phyloP scores from a whole-genome alignment of 2,329 filamentous ascomycete species.

The Sclerotinia glacialis region DNA sequence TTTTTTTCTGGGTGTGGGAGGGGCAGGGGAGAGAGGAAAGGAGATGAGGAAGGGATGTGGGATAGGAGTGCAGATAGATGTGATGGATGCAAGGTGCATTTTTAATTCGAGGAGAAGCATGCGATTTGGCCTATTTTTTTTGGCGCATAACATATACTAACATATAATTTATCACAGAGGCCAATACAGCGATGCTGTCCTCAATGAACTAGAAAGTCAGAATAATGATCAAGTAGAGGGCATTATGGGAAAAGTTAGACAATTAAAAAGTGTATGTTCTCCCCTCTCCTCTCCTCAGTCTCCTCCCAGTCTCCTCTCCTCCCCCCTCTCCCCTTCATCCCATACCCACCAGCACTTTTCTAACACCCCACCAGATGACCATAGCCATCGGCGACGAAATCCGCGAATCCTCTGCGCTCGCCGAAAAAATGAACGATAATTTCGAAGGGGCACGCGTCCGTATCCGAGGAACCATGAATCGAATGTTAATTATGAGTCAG shows the following conservation, averaged over 20 bases:
- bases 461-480: conserved; percentile 89
- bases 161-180: conserved; percentile 52
- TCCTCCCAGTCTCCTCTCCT: not conserved
- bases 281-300: not conserved
- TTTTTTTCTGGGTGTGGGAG: not conserved
- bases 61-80: conserved; percentile 13
- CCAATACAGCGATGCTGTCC: conserved; percentile 87
- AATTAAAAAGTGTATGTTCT: conserved; percentile 77
- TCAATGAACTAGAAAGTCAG: conserved; percentile 92
- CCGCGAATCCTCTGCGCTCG: conserved; percentile 79
- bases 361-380: conserved; percentile 62
- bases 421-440: conserved; percentile 92
- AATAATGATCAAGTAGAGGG: conserved; percentile 88
- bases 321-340: conserved; percentile 10
- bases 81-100: not conserved
- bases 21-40: not conserved
- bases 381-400: conserved; percentile 94
- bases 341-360: not conserved
- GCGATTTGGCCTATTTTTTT: too few relatives aligned
- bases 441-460: conserved; percentile 83
- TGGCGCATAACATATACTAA: not conserved
- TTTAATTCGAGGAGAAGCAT: not conserved
- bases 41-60: not conserved
- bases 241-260: conserved; percentile 85
- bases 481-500: conserved; percentile 95